These are phyloP conservation scores for Salix koriyanagi DNA, from an alignment of 345 rosid species.

Conservation along the genomic window DNA sequence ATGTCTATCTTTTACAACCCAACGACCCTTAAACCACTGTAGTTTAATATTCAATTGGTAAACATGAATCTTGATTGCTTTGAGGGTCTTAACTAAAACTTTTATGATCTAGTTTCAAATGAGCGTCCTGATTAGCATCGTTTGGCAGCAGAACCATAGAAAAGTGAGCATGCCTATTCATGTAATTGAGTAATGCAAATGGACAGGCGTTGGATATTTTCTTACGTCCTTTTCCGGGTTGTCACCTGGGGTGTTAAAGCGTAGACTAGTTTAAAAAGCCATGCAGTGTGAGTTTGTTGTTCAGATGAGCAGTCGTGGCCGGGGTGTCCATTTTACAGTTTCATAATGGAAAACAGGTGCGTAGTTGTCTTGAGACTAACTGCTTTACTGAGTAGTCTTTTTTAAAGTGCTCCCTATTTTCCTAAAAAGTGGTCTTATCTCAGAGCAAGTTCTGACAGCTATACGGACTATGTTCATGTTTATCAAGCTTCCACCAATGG, in stretches of 20 bases:
- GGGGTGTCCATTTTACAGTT: background rate
- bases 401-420: background rate
- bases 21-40: background rate
- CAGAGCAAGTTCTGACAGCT: background rate
- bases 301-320: too few species aligned
- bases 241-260: background rate
- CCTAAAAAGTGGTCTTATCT: background rate
- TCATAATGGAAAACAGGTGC: background rate
- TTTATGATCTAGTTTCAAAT: background rate
- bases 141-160: background rate
- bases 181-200: background rate
- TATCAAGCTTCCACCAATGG: slow-evolving; percentile 7
- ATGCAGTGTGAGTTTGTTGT: background rate
- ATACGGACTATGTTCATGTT: background rate
- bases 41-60: background rate
- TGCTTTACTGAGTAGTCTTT: background rate
- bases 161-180: background rate
- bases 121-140: background rate
- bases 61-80: background rate
- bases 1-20: background rate
- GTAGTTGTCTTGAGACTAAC: background rate
- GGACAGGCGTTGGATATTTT: background rate
- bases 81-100: background rate
- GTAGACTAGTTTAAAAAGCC: background rate
- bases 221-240: background rate